Base-by-base conservation (phyloP, 2,329 filamentous ascomycete genomes). In the Paracorniculantispora psalliotae region DNA sequence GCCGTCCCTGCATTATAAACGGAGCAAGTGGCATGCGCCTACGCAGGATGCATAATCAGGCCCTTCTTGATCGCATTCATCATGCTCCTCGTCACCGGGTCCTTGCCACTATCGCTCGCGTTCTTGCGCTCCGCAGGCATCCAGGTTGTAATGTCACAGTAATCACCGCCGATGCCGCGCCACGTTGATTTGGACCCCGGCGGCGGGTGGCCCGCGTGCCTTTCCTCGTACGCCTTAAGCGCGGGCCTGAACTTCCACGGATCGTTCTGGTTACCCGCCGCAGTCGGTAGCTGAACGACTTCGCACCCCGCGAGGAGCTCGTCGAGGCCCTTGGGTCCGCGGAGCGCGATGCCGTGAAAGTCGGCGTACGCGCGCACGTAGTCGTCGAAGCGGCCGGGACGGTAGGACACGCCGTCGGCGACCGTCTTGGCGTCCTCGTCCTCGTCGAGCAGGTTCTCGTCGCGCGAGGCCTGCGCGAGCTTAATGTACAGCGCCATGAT, bases 311-410 rank as follows among this genome's bases (percentile, higher is more conserved):
- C 33, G 33, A 52, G 12, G 21, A 28, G 44, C 10, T n/a, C 39
- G 2, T 43, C 37, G 15, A 53, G 37, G 8, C 37, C 37, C 37
- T 28, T 53, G 17, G 51, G 35, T 6, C 51, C 37, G 3, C 33
- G 15, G 21, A 52, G 49, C 8, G 33, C 41, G 9, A 52, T 26
- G 33, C 9, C 23, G 21, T n/a, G 23, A 33, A 39, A 25, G 3
- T 28, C 41, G 15, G 49, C n/a, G 49, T 52, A 52, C 21, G 49
- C 49, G n/a, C 39, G 49, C 35, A 52, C 48, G 19, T 51, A 51
- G 48, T 51, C 48, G 48, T 51, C 48, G 17, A 39, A 39, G 48
- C 21, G 28, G n/a, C 5, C 12, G 6, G 30, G n/a, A 4, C 6
- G 19, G 30, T 51, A 51, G 17, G 4, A n/a, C 0, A 51, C 10